Conservation (phyloP, 1,284 basidiomycete genomes). For the Tylopilus sp. region DNA sequence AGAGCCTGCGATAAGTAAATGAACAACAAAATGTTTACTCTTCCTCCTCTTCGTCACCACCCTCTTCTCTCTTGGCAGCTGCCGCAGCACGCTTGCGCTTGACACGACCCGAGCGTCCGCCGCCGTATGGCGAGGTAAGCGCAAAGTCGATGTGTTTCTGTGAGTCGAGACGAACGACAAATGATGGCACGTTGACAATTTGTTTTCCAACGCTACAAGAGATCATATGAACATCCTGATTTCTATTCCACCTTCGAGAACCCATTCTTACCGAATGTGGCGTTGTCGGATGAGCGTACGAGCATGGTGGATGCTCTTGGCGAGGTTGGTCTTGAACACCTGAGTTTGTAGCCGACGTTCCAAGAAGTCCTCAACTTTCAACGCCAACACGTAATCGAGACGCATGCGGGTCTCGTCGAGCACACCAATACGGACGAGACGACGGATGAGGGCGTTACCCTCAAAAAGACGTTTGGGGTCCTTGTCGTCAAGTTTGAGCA, state of each 20-base stretch:
- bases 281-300: constrained; percentile 98
- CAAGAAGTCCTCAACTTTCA: constrained; percentile 99
- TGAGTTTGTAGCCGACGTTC: constrained; percentile 99
- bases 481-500: constrained; percentile 99
- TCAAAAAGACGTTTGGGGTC: constrained; percentile 99
- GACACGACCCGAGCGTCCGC: constrained; percentile 96
- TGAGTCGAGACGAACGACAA: constrained; percentile 97
- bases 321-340: constrained; percentile 99
- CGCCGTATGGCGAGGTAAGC: constrained; percentile 97
- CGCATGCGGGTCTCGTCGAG: constrained; percentile 99
- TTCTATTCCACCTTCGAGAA: not conserved
- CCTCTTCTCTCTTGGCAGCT: constrained; percentile 93
- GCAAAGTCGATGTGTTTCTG: constrained; percentile 99
- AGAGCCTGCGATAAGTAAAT: constrained; percentile 35
- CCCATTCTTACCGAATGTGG: constrained; percentile 83
- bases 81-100: constrained; percentile 99
- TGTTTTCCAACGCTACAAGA: constrained; percentile 92
- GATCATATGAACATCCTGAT: constrained; percentile 1
- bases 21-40: constrained; percentile 61
- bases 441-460: constrained; percentile 99
- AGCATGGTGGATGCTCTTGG: constrained; percentile 99
- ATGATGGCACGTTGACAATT: constrained; percentile 99
- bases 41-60: constrained; percentile 92
- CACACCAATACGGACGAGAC: constrained; percentile 99
- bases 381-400: constrained; percentile 99